Conservation (phyloP, 2,329 filamentous ascomycete genomes). For the Albophoma yamanashiensis region DNA sequence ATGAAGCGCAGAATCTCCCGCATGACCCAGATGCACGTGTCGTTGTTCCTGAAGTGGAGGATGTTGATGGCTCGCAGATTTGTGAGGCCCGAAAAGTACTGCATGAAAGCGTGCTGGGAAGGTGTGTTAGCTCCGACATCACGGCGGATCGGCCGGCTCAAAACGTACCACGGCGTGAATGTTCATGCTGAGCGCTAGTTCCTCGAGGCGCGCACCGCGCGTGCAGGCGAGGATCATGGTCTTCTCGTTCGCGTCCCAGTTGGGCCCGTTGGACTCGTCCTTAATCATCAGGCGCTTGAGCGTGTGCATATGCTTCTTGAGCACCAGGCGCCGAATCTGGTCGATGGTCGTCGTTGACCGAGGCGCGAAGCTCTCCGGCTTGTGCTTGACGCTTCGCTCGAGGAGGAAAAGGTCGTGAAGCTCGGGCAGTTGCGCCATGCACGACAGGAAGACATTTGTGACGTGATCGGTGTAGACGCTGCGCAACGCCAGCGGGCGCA, state of each 20-base stretch:
- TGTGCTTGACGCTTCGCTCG: constrained; percentile 39
- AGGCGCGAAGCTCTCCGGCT: constrained; percentile 41
- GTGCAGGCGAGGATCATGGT: constrained; percentile 42
- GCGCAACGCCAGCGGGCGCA: constrained; percentile 38
- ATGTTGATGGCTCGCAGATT: constrained; percentile 46
- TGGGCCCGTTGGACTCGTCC: constrained; percentile 35
- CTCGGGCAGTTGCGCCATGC: constrained; percentile 39
- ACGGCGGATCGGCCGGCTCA: neutral
- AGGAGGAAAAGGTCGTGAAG: constrained; percentile 50
- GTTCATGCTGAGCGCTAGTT: constrained; percentile 45
- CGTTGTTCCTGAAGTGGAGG: constrained; percentile 41
- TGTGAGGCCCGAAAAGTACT: constrained; percentile 34
- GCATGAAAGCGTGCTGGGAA: constrained; percentile 45
- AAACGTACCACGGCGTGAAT: constrained; percentile 41
- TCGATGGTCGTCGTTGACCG: constrained; percentile 39
- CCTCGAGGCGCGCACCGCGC: constrained; percentile 37
- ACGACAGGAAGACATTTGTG: constrained; percentile 40
- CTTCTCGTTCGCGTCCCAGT: constrained; percentile 49
- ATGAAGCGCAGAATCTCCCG: constrained; percentile 48
- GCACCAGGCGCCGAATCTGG: constrained; percentile 45
- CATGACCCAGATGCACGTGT: constrained; percentile 45
- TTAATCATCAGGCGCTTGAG: constrained; percentile 50
- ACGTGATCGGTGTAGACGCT: constrained; percentile 56
- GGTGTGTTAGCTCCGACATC: neutral
- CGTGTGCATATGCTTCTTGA: constrained; percentile 45